Base-by-base conservation (phyloP, 257 asterid genomes). In the Solanum virginianum region DNA sequence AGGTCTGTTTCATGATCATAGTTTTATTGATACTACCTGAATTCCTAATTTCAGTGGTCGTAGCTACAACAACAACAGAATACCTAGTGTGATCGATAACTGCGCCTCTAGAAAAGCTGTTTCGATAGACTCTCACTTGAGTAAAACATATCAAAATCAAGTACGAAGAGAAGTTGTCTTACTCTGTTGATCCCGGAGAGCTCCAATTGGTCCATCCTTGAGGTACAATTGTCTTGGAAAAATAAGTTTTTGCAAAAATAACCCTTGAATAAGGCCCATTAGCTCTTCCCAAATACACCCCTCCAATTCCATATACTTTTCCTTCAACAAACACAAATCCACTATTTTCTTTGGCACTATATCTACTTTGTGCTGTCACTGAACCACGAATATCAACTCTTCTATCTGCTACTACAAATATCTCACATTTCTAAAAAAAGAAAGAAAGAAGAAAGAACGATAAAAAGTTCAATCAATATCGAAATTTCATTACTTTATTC, bases 171-270 rank as follows among this genome's bases (percentile, higher is more conserved):
- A 24, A 12, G 45, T 24, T 18, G 1, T 43, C 93, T 92, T 92
- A 95, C 98, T 89, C 85, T 84, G 92, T 88, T 43, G 71, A 87
- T 56, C 91, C 95, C 1, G 81, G 51, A 53, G 87, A 89, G 86
- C 92, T 91, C 95, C 92, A 90, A 36, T 91, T 91, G 1, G 97
- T 89, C 98, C 98, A 95, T 9, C 97, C 98, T 74, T 91, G 92
- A 75, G 93, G 90, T 22, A 84, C 83, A 13, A 95, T 89, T 62
- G 92, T 88, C 86, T 65, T 91, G 8, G 98, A 95, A 57, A 95
- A 80, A 81, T 95, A 94, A 3, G 98, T 91, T 24, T 95, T 86
- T 4, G 94, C 98, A 84, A 92, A 95, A 80, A 95, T 80, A 5
- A 94, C 97, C 86, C 93, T 89, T 0, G 98, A 94, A 83, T 92